These are phyloP conservation scores for Handroanthus guayacan DNA, from an alignment of 257 asterid species.

Conservation along the genomic window DNA sequence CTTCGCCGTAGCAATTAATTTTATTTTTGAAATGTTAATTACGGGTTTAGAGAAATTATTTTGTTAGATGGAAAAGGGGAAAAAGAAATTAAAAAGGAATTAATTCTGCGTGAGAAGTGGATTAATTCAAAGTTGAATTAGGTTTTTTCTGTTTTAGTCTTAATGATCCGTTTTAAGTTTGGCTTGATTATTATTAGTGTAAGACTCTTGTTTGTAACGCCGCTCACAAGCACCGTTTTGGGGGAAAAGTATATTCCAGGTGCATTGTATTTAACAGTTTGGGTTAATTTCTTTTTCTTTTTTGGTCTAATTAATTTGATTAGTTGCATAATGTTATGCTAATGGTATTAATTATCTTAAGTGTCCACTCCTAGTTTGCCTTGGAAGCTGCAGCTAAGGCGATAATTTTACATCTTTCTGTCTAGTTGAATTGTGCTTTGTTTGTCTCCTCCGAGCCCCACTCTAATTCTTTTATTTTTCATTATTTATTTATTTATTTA, in stretches of 20 bases:
- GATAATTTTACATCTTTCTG: too few species aligned
- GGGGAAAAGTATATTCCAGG: constrained; percentile 31
- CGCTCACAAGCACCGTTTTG: constrained; percentile 7
- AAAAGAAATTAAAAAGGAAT: not conserved
- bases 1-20: not conserved
- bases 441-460: too few species aligned
- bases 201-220: not conserved
- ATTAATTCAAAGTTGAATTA: not conserved
- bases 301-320: constrained; percentile 14
- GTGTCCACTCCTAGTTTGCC: not conserved
- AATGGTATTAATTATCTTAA: not conserved
- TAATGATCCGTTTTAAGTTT: not conserved
- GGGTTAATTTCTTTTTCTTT: not conserved
- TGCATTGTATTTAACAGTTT: constrained; percentile 39
- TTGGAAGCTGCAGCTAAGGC: too few species aligned
- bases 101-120: not conserved
- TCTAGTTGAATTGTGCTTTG: too few species aligned
- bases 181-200: not conserved
- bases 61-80: not conserved
- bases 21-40: constrained; percentile 6
- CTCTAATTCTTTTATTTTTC: too few species aligned
- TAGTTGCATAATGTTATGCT: constrained; percentile 16
- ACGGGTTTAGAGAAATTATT: not conserved
- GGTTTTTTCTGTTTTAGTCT: not conserved
- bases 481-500: too few species aligned